A percentile compares a stretch with the other conserved stretches of the same genome.
Evolutionary conservation across 1,284 basidiomycete species (phyloP).

Genomic region (Ustilago crameri): DNA sequence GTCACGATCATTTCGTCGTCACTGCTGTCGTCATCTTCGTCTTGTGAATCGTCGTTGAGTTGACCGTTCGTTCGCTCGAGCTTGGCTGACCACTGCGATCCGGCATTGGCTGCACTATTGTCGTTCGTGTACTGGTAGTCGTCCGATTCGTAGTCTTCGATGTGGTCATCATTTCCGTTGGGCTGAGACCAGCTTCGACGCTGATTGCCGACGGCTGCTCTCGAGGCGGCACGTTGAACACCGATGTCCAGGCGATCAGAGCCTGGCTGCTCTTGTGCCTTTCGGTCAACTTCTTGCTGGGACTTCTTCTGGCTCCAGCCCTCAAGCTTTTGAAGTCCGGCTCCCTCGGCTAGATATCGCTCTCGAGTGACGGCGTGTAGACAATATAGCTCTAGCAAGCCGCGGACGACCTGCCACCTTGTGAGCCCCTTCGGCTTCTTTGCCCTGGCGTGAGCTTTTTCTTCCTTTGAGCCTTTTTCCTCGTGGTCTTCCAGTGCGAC

Average conservation of each 20-base stretch:
- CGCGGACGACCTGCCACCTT: slow-evolving; percentile 59
- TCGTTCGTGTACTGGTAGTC: neutral
- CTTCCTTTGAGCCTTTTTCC: slow-evolving; percentile 36
- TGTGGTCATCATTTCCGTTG: neutral
- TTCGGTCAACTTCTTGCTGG: slow-evolving; percentile 2
- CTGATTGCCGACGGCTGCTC: slow-evolving; percentile 26
- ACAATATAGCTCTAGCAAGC: slow-evolving; percentile 61
- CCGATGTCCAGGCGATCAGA: slow-evolving; percentile 45
- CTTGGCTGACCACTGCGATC: too few species aligned
- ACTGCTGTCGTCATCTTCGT: slow-evolving; percentile 35
- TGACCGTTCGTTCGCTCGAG: neutral
- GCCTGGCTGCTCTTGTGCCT: neutral
- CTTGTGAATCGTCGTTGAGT: slow-evolving; percentile 13
- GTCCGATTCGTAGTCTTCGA: slow-evolving; percentile 1
- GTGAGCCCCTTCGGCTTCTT: slow-evolving; percentile 52
- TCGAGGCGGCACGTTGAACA: slow-evolving; percentile 38
- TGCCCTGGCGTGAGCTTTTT: slow-evolving; percentile 7
- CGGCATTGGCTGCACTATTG: neutral
- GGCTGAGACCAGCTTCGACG: slow-evolving; percentile 11
- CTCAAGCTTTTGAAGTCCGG: slow-evolving; percentile 50
- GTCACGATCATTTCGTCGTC: slow-evolving; percentile 65
- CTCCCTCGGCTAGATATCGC: slow-evolving; percentile 58
- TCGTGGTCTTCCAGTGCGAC: slow-evolving; percentile 65
- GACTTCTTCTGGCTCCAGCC: slow-evolving; percentile 32
- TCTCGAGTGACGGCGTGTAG: slow-evolving; percentile 62